A percentile compares a stretch with the other conserved stretches of the same genome.
Evolutionary conservation across 345 rosid genomes (phyloP).

Genomic region (Brassica cretica): DNA sequence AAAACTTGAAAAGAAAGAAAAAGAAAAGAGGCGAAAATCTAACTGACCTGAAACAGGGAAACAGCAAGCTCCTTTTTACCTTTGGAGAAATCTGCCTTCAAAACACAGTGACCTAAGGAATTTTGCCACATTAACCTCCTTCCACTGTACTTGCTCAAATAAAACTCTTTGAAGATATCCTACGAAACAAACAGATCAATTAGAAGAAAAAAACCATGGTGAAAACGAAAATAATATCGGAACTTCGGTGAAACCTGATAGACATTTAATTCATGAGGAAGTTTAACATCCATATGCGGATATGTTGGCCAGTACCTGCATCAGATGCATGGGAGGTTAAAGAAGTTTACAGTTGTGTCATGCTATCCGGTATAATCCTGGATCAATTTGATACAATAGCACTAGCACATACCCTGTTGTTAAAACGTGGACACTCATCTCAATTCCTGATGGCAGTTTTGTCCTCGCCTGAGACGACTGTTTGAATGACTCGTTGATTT

Average conservation of each 20-base stretch:
- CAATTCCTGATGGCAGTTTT: slow-evolving; percentile 93
- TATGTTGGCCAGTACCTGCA: slow-evolving; percentile 99
- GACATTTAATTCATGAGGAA: slow-evolving; percentile 96
- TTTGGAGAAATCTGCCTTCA: slow-evolving; percentile 84
- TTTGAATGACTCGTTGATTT: slow-evolving; percentile 94
- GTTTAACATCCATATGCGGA: slow-evolving; percentile 98
- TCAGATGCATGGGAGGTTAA: slow-evolving; percentile 20
- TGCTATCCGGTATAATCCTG: too few relatives aligned
- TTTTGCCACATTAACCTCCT: slow-evolving; percentile 99
- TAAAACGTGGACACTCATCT: slow-evolving; percentile 96
- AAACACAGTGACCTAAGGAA: slow-evolving; percentile 93
- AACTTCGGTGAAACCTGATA: slow-evolving; percentile 70
- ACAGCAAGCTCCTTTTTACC: slow-evolving; percentile 97
- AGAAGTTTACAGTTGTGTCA: neutral
- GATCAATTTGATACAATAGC: neutral
- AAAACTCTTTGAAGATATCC: slow-evolving; percentile 98
- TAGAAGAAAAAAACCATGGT: neutral
- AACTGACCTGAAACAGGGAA: slow-evolving; percentile 90
- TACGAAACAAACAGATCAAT: slow-evolving; percentile 33
- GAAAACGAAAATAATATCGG: neutral
- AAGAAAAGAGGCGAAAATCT: neutral
- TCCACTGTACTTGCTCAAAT: slow-evolving; percentile 94
- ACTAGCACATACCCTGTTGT: slow-evolving; percentile 75
- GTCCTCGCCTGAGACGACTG: slow-evolving; percentile 97
- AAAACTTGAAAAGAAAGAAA: too few relatives aligned